Conservation (phyloP, 225 moss, liverwort and hornwort species). For the Climacium dendroides region DNA sequence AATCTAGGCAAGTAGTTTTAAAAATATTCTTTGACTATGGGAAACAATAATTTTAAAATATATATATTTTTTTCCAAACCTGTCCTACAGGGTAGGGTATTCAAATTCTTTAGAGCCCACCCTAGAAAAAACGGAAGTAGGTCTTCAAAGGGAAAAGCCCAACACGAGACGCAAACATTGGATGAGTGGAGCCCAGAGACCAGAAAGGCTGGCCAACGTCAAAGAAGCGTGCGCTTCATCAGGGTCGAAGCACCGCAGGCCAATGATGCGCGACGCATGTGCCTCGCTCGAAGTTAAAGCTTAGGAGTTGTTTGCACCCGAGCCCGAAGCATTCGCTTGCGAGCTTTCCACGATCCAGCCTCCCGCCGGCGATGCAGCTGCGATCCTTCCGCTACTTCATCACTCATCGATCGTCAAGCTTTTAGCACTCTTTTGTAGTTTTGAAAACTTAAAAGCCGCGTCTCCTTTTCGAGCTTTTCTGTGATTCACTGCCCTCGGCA, state of each 20-base stretch:
- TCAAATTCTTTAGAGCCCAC: background rate
- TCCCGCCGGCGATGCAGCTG: background rate
- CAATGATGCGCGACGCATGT: background rate
- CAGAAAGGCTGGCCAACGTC: background rate
- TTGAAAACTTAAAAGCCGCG: background rate
- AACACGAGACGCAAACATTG: background rate
- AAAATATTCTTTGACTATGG: background rate
- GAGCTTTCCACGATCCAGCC: background rate
- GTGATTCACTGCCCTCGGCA: background rate
- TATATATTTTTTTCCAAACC: background rate
- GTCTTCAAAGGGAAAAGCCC: background rate
- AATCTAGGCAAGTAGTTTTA: fast-evolving
- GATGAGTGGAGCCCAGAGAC: background rate
- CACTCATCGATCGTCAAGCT: background rate
- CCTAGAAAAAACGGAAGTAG: background rate
- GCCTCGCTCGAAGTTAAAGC: background rate
- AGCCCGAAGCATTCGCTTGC: background rate
- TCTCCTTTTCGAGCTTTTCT: background rate
- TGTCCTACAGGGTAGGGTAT: background rate
- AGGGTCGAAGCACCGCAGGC: background rate
- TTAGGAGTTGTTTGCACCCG: background rate
- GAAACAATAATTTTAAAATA: background rate
- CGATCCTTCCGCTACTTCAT: background rate
- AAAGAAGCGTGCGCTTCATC: background rate
- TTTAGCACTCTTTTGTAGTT: background rate